Evolutionary conservation across 352 stramenopile genomes (phyloP), one percentile per base, ranked within the genome.

Genomic region (Thraustochytrium sp.): DNA sequence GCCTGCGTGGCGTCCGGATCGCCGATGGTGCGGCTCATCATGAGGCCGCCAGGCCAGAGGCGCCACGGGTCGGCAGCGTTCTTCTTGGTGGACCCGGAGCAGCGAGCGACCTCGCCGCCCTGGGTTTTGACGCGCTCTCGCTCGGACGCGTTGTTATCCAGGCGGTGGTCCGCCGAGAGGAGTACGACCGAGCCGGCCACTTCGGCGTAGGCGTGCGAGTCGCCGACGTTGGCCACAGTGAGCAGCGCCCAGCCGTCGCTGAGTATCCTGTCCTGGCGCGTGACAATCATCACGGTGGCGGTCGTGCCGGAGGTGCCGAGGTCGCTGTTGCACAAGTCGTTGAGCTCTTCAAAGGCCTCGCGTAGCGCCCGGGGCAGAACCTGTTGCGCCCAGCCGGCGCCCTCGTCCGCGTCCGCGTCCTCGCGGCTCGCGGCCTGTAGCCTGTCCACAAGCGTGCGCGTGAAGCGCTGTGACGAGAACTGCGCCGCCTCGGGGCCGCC

Each of bases 1-100:
- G 76, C 42, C n/a, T 73, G 61, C 5, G 49, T 74, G 36, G 76
- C 54, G 46, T 84, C 76, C 1, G 44, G 44, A 42, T 84, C 76
- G 31, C 76, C 76, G 37, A 84, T 46, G 8, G 53, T 74, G 31
- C 76, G 76, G 31, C 16, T 44, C 59, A 84, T 78, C 76, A 84
- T 84, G 37, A 84, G 63, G 3, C 76, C 76, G 36, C 76, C 76
- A 8, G 76, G 76, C 76, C 76, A 84, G 44, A 84, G 76, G 16
- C 76, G 56, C 29, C 78, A 46, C 2, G 76, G 76, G 29, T 78
- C 76, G 40, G 48, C 59, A 26, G 59, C 59, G 9, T 72, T 72
- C 42, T 9, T 18, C 5, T 77, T 31, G 44, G 63, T 29, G 1
- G 8, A 2, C 3, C 31, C 40, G 23, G 23, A 31, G 40, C 36